Evolutionary conservation across 2,329 filamentous ascomycete genomes (phyloP), one percentile per base, ranked within the genome.

Genomic region (Ophiostoma australiae): DNA sequence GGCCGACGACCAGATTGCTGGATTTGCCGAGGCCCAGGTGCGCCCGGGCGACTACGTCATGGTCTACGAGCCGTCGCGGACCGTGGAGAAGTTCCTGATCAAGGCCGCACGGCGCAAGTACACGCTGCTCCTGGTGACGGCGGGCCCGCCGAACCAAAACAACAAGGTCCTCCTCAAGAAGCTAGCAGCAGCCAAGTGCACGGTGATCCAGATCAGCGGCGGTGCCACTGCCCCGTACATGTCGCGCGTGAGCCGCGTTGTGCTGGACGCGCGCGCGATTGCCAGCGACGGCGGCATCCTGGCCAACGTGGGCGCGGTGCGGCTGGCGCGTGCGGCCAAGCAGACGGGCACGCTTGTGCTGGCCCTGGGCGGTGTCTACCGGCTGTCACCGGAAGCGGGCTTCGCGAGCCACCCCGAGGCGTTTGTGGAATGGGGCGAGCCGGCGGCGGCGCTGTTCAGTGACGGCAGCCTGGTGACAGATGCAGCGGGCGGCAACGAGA

Each of bases 221-320:
- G 90, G 89, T 8, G 91, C 93, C 11, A 86, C 97, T 70, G 96
- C 94, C 82, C 93, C 94, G 0, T 91, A 98, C 76, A 98, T 99
- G 92, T 91, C 94, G 10, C 89, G 91, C 72, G 92, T 97, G 76
- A 96, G 94, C 84, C 97, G 97, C 82, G 94, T 99, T 73, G 91
- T 99, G 68, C 84, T 99, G 7, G 90, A 91, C 15, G 94, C 94
- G 6, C 91, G 94, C 77, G 90, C 91, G 3, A 92, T 99, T 37
- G 88, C 96, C 66, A 92, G 92, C 68, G 95, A 97, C 76, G 95
- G 95, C 69, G 91, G 91, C 7, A 87, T 97, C 35, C 86, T 98
- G 37, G 91, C 93, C 23, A 90, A 93, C 58, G 89, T 91, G 5
- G 95, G 95, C n/a, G 91, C 92, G 11, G 89, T 88, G 27, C 88